Conservation (phyloP, 1,139 yeast species). For the Wickerhamomyces sp. region DNA sequence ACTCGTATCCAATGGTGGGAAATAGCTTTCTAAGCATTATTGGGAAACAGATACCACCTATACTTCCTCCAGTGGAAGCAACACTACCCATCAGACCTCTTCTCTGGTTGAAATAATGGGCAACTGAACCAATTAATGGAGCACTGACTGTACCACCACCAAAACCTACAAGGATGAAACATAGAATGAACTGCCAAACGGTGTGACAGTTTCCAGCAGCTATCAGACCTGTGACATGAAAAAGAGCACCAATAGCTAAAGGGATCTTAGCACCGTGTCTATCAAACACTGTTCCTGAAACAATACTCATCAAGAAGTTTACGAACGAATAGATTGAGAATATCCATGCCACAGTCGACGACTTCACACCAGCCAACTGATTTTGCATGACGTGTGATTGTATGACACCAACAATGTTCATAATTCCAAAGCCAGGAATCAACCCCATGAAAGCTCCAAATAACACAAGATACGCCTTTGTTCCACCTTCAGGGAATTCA, state of each 20-base stretch:
- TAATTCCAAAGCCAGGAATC: slow-evolving; percentile 54
- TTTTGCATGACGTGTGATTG: slow-evolving; percentile 44
- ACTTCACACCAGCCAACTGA: background rate
- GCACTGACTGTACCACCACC: slow-evolving; percentile 53
- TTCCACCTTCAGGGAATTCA: slow-evolving; percentile 54
- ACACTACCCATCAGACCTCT: slow-evolving; percentile 56
- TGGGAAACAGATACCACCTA: slow-evolving; percentile 62
- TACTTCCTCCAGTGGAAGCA: slow-evolving; percentile 57
- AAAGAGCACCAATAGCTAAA: background rate
- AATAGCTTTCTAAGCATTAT: slow-evolving; percentile 48
- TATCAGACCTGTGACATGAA: background rate
- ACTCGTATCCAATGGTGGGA: slow-evolving; percentile 42
- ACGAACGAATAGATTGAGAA: background rate
- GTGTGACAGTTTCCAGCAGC: slow-evolving; percentile 31
- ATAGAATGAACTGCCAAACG: slow-evolving; percentile 48
- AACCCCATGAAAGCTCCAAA: slow-evolving; percentile 59
- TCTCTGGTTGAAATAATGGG: slow-evolving; percentile 53
- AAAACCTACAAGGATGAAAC: slow-evolving; percentile 47
- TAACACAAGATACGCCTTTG: slow-evolving; percentile 49
- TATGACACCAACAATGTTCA: slow-evolving; percentile 62
- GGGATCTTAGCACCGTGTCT: background rate
- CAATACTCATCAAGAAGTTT: background rate
- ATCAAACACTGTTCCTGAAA: background rate
- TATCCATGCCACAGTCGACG: background rate
- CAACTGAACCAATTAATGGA: slow-evolving; percentile 41